Evolutionary conservation across 495 filamentous ascomycete species (phyloP).

Genomic region (Penicillium cosmopolitanum): DNA sequence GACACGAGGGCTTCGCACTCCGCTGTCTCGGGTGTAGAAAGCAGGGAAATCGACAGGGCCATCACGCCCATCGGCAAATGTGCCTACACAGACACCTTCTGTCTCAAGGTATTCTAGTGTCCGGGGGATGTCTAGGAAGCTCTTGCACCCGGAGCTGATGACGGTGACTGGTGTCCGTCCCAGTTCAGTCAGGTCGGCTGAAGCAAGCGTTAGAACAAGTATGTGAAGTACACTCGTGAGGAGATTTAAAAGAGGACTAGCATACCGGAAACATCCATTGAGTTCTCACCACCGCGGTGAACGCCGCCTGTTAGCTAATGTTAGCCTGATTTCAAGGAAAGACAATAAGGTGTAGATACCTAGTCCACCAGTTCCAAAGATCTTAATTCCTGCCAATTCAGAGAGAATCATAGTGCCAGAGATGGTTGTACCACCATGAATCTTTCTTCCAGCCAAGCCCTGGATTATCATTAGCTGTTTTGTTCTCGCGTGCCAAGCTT

Average conservation of each 20-base stretch:
- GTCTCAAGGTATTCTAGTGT: slow-evolving; percentile 96
- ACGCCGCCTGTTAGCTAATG: slow-evolving; percentile 72
- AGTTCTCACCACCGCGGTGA: slow-evolving; percentile 83
- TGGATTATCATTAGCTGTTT: slow-evolving; percentile 32
- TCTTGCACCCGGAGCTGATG: slow-evolving; percentile 88
- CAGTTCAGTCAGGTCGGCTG: slow-evolving; percentile 90
- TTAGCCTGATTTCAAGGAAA: slow-evolving; percentile 2
- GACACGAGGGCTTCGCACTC: slow-evolving; percentile 73
- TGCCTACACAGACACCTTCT: slow-evolving; percentile 82
- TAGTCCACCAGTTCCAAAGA: slow-evolving; percentile 83
- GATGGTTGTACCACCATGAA: slow-evolving; percentile 91
- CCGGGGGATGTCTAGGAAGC: slow-evolving; percentile 88
- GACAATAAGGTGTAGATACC: slow-evolving; percentile 27
- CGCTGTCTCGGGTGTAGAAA: slow-evolving; percentile 88
- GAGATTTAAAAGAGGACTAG: background rate
- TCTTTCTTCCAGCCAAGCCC: slow-evolving; percentile 63
- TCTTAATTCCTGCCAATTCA: slow-evolving; percentile 81
- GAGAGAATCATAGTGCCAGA: slow-evolving; percentile 92
- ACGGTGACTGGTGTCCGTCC: slow-evolving; percentile 91
- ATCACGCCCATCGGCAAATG: slow-evolving; percentile 78
- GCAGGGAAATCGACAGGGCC: slow-evolving; percentile 79
- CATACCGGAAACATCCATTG: slow-evolving; percentile 81
- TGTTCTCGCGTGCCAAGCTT: background rate
- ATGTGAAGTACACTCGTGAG: background rate
- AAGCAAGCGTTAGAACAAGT: background rate